Base-by-base conservation (phyloP, 1,139 yeast genomes). In the Kurtzmaniella quercitrusa region DNA sequence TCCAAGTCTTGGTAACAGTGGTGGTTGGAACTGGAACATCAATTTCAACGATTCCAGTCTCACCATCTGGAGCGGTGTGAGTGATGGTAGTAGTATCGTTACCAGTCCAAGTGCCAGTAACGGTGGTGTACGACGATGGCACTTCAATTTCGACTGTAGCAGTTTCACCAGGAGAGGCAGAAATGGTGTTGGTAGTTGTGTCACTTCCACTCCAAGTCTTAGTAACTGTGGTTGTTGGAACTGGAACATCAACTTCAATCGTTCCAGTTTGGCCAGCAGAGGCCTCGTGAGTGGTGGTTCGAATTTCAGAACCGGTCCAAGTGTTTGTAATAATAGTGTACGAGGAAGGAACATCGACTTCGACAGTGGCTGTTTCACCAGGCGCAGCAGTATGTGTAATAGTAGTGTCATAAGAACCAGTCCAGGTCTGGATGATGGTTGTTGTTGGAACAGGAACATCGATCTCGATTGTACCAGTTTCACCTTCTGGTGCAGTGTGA, bases 191-290 rank as follows among this genome's bases (percentile, higher is more conserved):
- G 11, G 42, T 38, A 5, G 21, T 15, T 8, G 38, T 28, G 9
- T 17, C 38, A 28, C 18, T 38, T 14, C 40, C 22, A n/a, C 19
- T 38, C 20, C 32, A 38, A n/a, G 40, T 38, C 11, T 19, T 20
- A 8, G 40, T 26, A 8, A 15, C 19, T 4, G 16, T 20, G 7
- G 36, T 17, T 3, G 40, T 2, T 12, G 44, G 44, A 35, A 42
- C 41, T 15, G 59, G 56, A 21, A 46, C 48, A 12, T 51, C 50
- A 17, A 49, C 46, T 36, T 47, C 41, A 12, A 49, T 49, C 1
- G 57, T 55, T n/a, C 44, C 48, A 3, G 58, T 55, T 7, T 46
- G 51, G 11, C 47, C 45, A 7, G 21, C 11, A 12, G 43, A 14
- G 18, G 42, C 45, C 7, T 19, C 18, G 12, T 14, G 26, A 32